These are phyloP conservation scores for Elongisporangium undulatum DNA, from an alignment of 352 stramenopile species.

Conservation along the genomic window DNA sequence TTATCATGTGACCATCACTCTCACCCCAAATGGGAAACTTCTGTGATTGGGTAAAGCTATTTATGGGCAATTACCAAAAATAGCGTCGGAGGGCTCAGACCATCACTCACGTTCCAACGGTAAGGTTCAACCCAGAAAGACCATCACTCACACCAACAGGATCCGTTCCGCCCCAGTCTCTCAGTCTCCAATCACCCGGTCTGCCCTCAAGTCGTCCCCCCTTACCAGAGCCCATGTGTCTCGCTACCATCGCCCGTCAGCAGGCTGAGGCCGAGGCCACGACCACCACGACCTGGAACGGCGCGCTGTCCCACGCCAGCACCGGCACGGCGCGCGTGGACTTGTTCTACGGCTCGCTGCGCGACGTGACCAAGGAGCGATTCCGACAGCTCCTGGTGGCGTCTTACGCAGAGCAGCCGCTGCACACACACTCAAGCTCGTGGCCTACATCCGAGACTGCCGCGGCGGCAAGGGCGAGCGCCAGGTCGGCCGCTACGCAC, in stretches of 20 bases:
- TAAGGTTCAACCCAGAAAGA: too few relatives aligned
- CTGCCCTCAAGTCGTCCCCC: not conserved
- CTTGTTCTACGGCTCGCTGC: constrained; percentile 35
- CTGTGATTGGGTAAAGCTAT: too few relatives aligned
- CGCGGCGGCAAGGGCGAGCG: constrained; percentile 48
- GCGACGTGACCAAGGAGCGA: constrained; percentile 20
- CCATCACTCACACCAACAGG: too few relatives aligned
- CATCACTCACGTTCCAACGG: too few relatives aligned
- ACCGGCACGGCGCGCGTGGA: constrained; percentile 35
- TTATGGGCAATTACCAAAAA: too few relatives aligned
- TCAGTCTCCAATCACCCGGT: constrained; percentile 11
- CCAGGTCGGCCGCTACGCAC: constrained; percentile 24
- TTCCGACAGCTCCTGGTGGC: constrained; percentile 22
- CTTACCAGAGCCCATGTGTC: constrained; percentile 7
- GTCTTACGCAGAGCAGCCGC: constrained; percentile 35
- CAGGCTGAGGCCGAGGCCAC: constrained; percentile 6
- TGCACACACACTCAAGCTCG: constrained; percentile 55
- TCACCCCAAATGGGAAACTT: too few relatives aligned
- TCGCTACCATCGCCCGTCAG: constrained; percentile 22
- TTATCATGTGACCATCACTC: too few relatives aligned
- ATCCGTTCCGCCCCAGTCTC: not conserved
- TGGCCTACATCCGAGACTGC: constrained; percentile 44
- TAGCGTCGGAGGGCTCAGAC: too few relatives aligned
- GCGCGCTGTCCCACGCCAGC: constrained; percentile 27
- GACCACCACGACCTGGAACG: constrained; percentile 26